A percentile compares a stretch with the other conserved stretches of the same genome.
These are phyloP conservation scores for Ilyonectria robusta DNA, from an alignment of 2,329 filamentous ascomycete genomes.

Conservation along the genomic window DNA sequence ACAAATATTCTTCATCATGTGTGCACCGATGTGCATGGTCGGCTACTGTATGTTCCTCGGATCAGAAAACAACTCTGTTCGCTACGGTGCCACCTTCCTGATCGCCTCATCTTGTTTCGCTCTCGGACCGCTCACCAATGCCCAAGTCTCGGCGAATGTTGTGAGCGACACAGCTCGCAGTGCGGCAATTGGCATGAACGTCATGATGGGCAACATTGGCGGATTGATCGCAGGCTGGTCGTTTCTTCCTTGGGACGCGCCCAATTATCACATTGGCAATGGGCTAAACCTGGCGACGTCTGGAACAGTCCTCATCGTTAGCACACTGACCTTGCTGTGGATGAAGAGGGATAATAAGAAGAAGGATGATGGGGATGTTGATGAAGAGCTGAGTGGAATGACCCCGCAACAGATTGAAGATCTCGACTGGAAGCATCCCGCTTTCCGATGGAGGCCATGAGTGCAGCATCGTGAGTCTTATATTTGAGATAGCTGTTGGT, in stretches of 20 bases:
- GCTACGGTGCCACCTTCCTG: constrained; percentile 80
- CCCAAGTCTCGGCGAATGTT: constrained; percentile 78
- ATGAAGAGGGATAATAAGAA: constrained; percentile 73
- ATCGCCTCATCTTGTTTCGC: constrained; percentile 75
- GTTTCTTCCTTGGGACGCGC: constrained; percentile 73
- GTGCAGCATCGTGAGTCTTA: not conserved
- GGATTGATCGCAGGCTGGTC: constrained; percentile 76
- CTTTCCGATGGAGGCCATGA: constrained; percentile 68
- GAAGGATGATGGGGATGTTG: constrained; percentile 47
- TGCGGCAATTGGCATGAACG: constrained; percentile 74
- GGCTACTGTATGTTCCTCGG: constrained; percentile 81
- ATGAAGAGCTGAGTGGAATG: constrained; percentile 66
- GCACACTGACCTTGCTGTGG: constrained; percentile 67
- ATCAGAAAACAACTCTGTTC: constrained; percentile 62
- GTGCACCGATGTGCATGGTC: constrained; percentile 74
- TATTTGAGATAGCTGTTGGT: not conserved
- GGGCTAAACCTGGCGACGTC: constrained; percentile 76
- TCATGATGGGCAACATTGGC: constrained; percentile 81
- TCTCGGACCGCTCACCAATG: constrained; percentile 76
- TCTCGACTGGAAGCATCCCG: constrained; percentile 77
- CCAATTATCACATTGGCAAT: constrained; percentile 78
- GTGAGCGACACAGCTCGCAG: constrained; percentile 79
- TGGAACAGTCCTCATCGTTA: constrained; percentile 65
- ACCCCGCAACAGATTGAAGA: constrained; percentile 68
- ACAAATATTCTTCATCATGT: constrained; percentile 71